phyloP scores from a whole-genome alignment of 2,329 filamentous ascomycete species.

The Fusarium chuoi region DNA sequence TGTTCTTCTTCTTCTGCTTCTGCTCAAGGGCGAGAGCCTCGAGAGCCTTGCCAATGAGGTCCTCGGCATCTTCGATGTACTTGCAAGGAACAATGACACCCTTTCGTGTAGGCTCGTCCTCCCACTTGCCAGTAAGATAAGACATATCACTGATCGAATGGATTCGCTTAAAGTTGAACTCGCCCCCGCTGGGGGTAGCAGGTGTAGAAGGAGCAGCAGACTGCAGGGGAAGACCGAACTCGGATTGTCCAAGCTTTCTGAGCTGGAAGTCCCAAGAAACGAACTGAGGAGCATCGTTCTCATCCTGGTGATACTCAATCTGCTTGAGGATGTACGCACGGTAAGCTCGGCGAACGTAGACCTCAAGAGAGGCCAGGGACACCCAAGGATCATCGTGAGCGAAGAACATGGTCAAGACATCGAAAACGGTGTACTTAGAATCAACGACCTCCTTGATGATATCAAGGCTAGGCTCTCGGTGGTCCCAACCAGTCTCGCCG shows the following conservation, averaged over 20 bases:
- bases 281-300: constrained; percentile 74
- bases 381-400: constrained; percentile 95
- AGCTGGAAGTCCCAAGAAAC: constrained; percentile 97
- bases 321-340: constrained; percentile 92
- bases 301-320: constrained; percentile 88
- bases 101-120: constrained; percentile 83
- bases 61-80: constrained; percentile 94
- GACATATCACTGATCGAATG: constrained; percentile 98
- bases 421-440: constrained; percentile 98
- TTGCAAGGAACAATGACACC: constrained; percentile 94
- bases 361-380: constrained; percentile 89
- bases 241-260: constrained; percentile 90
- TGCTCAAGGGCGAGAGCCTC: constrained; percentile 77
- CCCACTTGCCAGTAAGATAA: constrained; percentile 78
- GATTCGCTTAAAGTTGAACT: constrained; percentile 79
- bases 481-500: constrained; percentile 96
- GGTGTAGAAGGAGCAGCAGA: constrained; percentile 87
- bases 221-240: constrained; percentile 84
- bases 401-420: constrained; percentile 95
- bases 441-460: constrained; percentile 98
- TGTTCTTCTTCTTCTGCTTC: constrained; percentile 66
- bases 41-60: constrained; percentile 83
- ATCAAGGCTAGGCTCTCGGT: constrained; percentile 89
- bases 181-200: constrained; percentile 72
- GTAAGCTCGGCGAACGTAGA: constrained; percentile 96